A percentile compares a stretch with the other conserved stretches of the same genome.
Conservation (phyloP, 768 basidiomycete genomes). For the Suillus discolor region DNA sequence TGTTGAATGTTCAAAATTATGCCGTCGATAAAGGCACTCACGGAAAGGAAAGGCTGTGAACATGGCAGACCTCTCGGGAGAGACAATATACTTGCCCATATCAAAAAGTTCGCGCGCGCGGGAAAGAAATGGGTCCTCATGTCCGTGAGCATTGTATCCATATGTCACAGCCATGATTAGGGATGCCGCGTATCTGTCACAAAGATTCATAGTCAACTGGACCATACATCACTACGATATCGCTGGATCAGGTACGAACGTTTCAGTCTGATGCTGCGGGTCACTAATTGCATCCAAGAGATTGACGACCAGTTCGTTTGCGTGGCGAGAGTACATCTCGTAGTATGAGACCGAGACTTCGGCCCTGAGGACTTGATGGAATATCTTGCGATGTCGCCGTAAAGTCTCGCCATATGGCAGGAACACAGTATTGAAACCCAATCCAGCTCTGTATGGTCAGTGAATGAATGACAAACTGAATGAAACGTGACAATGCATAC, state of each 20-base stretch:
- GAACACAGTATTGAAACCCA: constrained; percentile 1
- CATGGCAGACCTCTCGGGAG: too few species aligned
- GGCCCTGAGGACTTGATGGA: constrained; percentile 25
- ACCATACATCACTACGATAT: background rate
- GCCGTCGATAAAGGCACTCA: too few species aligned
- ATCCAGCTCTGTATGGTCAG: background rate
- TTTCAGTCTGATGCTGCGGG: constrained; percentile 10
- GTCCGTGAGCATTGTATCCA: background rate
- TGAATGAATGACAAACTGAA: background rate
- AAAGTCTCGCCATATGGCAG: constrained; percentile 17
- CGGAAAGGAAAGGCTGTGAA: too few species aligned
- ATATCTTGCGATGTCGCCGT: constrained; percentile 25
- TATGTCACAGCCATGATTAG: background rate
- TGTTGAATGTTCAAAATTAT: too few species aligned
- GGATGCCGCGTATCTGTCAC: background rate
- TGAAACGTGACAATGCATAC: constrained; percentile 1
- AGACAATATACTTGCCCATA: too few species aligned
- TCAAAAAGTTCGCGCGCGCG: background rate
- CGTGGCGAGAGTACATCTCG: constrained; percentile 23
- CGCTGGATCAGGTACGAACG: background rate
- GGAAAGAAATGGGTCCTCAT: background rate
- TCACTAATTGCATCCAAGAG: constrained; percentile 15
- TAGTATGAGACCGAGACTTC: constrained; percentile 16
- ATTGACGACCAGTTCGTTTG: constrained; percentile 19
- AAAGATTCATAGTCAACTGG: background rate